These are phyloP conservation scores for Tephrocybe sp. DNA, from an alignment of 768 basidiomycete genomes.

Conservation along the genomic window DNA sequence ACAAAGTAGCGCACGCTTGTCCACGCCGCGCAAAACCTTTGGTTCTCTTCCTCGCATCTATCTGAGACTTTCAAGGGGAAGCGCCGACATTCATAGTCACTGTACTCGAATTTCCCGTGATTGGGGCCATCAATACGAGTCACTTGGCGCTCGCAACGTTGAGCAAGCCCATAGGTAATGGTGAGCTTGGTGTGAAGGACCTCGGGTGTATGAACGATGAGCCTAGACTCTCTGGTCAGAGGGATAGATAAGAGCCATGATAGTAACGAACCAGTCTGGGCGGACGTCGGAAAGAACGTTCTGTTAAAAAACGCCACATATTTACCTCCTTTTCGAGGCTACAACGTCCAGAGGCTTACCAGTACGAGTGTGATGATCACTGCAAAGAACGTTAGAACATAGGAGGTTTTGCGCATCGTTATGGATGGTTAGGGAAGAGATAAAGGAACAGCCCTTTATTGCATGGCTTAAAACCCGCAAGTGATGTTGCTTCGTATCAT, in stretches of 20 bases:
- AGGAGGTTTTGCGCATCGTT: slow-evolving; percentile 68
- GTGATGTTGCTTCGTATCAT: neutral
- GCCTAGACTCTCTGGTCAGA: slow-evolving; percentile 30
- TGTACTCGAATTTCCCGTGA: slow-evolving; percentile 48
- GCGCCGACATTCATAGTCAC: slow-evolving; percentile 58
- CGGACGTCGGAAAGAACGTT: slow-evolving; percentile 56
- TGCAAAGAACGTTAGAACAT: slow-evolving; percentile 61
- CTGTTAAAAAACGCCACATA: slow-evolving; percentile 29
- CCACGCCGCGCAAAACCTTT: slow-evolving; percentile 66
- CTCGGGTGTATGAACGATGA: slow-evolving; percentile 43
- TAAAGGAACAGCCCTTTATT: neutral
- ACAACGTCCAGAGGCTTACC: slow-evolving; percentile 36
- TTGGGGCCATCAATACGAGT: slow-evolving; percentile 48
- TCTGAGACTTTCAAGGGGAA: slow-evolving; percentile 61
- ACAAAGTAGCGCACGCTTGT: slow-evolving; percentile 66
- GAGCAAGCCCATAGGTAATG: slow-evolving; percentile 56
- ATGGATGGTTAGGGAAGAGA: neutral
- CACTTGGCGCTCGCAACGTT: slow-evolving; percentile 55
- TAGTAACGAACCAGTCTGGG: slow-evolving; percentile 59
- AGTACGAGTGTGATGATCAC: slow-evolving; percentile 49
- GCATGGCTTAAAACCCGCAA: neutral
- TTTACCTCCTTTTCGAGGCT: neutral
- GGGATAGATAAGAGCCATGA: neutral
- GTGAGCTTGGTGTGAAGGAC: slow-evolving; percentile 46
- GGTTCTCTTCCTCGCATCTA: slow-evolving; percentile 51